Evolutionary conservation across 2,329 filamentous ascomycete genomes (phyloP).

Genomic region (Pseudogymnoascus sp.): DNA sequence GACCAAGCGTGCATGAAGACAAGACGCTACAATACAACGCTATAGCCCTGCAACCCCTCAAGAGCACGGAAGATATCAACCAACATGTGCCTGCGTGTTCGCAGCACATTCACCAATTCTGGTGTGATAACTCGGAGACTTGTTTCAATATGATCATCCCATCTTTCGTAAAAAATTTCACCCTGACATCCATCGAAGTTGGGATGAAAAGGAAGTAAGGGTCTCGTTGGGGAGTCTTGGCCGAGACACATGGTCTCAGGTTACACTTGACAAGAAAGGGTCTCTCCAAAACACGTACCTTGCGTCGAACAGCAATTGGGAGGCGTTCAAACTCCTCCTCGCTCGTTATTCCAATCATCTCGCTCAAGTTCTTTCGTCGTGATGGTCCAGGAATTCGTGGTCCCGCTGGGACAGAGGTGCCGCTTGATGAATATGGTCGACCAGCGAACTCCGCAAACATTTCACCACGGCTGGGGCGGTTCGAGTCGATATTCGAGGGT

Average conservation of each 20-base stretch:
- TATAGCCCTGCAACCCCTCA: slow-evolving; percentile 1
- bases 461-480: not conserved
- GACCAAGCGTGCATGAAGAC: slow-evolving; percentile 3
- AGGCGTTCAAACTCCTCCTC: slow-evolving; percentile 42
- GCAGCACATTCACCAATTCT: not conserved
- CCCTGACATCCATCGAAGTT: not conserved
- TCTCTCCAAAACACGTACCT: slow-evolving; percentile 33
- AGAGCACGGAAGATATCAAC: not conserved
- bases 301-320: slow-evolving; percentile 41
- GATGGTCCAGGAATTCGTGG: not conserved
- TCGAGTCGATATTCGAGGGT: not conserved
- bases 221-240: not conserved
- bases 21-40: slow-evolving; percentile 4
- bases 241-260: slow-evolving; percentile 7
- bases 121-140: not conserved
- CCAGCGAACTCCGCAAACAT: slow-evolving; percentile 3
- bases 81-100: not conserved
- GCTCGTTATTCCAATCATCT: slow-evolving; percentile 27
- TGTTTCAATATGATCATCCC: slow-evolving; percentile 5
- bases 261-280: not conserved
- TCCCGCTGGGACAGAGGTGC: not conserved
- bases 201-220: not conserved
- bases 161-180: not conserved
- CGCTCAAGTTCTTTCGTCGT: slow-evolving; percentile 24
- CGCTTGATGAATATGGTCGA: slow-evolving; percentile 5